Evolutionary conservation across 768 basidiomycete species (phyloP), one percentile per base, ranked within the genome.

Genomic region (Lactarius evosmus): DNA sequence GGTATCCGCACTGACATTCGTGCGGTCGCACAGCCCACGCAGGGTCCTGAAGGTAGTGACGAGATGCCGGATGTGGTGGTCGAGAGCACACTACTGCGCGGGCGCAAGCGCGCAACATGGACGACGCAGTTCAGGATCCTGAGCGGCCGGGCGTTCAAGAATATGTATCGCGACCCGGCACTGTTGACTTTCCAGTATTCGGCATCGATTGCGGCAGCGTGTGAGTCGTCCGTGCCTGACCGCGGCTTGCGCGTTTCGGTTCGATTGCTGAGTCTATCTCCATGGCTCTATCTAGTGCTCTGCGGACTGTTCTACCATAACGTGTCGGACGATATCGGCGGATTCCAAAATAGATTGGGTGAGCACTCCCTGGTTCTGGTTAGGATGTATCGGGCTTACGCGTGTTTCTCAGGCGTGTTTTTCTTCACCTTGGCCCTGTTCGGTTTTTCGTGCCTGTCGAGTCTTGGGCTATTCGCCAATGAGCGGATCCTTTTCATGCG

Each of bases 401-500:
- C 57, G 40, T 12, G 11, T 41, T 30, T 34, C 41, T 1, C 74
- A 84, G 92, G 95, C 9, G 83, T 98, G 58, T 98, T 98, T 85
- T 95, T 99, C 80, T 99, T 99, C 77, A 88, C 94, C 3, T 79
- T 99, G n/a, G 88, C 95, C 1, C 78, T 99, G 9, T 98, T 99
- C 69, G 97, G 95, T 3, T 98, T 99, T 77, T 96, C 96, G 5
- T 96, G 94, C 72, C 76, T 99, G 61, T 95, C 95, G 11, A 98
- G 95, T 60, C 78, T 99, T 56, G 91, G 93, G 3, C 76, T 97
- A 56, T 98, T 99, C 72, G 92, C 97, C 6, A 94, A 93, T 69
- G 97, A 99, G 72, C 84, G 97, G 50, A 87, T 98, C 62, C 76
- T 99, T 55, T 99, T 98, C 78, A 98, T 98, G 86, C 87, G 97